Base-by-base conservation (phyloP, 2,329 filamentous ascomycete genomes). In the Colletotrichum agaves region DNA sequence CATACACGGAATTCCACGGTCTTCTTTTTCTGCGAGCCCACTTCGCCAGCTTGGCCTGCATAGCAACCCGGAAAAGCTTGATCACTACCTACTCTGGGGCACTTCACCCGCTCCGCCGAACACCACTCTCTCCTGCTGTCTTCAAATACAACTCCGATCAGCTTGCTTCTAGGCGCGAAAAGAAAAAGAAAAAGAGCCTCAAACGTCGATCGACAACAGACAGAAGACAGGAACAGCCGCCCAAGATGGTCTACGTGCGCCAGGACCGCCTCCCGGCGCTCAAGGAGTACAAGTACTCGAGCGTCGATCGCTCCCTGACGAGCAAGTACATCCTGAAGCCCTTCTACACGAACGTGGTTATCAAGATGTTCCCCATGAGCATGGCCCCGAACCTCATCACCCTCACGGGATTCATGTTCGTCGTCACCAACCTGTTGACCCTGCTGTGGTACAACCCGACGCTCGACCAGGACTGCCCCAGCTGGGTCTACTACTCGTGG, bases 291-390 rank as follows among this genome's bases (percentile, higher is more conserved):
- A 96, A 97, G 82, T 99, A 99, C 86, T 93, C 92, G 44, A 88
- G 89, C 64, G 92, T 98, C 75, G 96, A 99, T 81, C 92, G 92
- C 79, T 97, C 94, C 67, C 84, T 98, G 69, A 85, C 93, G 44
- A 98, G 94, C 71, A 93, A 91, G 79, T 98, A 98, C 83, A 88
- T 99, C 72, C 84, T 99, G 75, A 98, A 99, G 85, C 96, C 96
- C 7, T 99, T 98, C 82, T 99, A 98, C 85, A 97, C 90, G 76
- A 91, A 97, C 81, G 86, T 96, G 72, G 95, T 97, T 75, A 97
- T 99, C 83, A 90, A 95, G 71, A 91, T 91, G 81, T 98, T 99
- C 78, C 96, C 96, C 49, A 92, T 97, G 89, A 92, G 86, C 78
- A 98, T 99, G 94, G 96, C 96, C 78, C 90, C 90, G 69, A 92